Evolutionary conservation across 305 asterid genomes (phyloP).

Genomic region (Fraxinus xanthoxyloides): DNA sequence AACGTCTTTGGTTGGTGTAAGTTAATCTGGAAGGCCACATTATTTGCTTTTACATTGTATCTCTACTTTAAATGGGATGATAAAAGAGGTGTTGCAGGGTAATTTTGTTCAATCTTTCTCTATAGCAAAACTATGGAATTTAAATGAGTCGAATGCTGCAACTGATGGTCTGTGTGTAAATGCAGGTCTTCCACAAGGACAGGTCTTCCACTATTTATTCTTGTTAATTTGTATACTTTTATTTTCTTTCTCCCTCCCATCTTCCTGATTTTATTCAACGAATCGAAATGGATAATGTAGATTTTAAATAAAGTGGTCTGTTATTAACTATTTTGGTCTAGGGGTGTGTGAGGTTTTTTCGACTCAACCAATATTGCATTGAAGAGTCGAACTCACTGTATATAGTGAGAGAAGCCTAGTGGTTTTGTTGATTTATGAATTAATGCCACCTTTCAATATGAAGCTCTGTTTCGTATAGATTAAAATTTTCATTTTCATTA

Average conservation of each 20-base stretch:
- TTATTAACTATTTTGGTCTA: background rate
- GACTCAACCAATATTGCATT: background rate
- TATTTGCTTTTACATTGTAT: conserved; percentile 1
- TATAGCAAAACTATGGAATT: background rate
- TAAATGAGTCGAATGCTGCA: background rate
- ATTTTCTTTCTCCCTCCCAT: background rate
- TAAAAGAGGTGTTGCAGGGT: background rate
- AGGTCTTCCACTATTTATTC: background rate
- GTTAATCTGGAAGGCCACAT: conserved; percentile 4
- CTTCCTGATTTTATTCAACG: background rate
- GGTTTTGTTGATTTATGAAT: background rate
- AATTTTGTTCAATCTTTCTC: background rate
- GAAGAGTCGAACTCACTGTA: too few relatives aligned
- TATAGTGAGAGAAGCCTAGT: background rate
- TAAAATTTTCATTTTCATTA: too few relatives aligned
- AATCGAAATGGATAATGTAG: background rate
- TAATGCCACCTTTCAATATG: background rate
- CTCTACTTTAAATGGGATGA: conserved; percentile 3
- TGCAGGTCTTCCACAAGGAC: background rate
- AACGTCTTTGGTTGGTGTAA: conserved; percentile 1
- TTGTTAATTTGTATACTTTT: background rate
- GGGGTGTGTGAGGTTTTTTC: background rate
- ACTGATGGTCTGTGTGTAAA: background rate
- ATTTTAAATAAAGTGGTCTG: background rate
- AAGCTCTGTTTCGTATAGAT: too few relatives aligned